Base-by-base conservation (phyloP, 108 stramenopile species). In the Thalassiosira profunda region DNA sequence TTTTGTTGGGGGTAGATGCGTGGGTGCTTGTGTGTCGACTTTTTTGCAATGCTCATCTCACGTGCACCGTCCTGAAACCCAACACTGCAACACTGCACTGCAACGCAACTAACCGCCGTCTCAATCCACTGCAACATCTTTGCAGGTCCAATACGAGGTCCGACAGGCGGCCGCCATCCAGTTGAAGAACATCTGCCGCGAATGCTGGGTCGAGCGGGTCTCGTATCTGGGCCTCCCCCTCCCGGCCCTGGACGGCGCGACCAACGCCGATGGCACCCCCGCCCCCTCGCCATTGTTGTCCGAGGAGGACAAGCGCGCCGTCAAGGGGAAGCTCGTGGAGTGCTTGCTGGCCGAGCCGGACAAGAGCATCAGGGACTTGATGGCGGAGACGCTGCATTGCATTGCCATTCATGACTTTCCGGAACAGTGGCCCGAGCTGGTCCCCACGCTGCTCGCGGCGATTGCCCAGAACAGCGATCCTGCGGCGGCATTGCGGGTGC, bases 381-480 rank as follows among this genome's bases (percentile, higher is more conserved):
- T 98, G 66, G 98, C 96, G 0, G 98, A 98, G 67, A 90, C 94
- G 0, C 51, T 98, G 24, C 93, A 97, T 58, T 74, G 83, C n/a
- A 84, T 97, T 28, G 93, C 96, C 31, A 72, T 95, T 40, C 87
- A 91, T 62, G 98, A 98, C 63, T 98, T 93, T 78, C 98, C 98
- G 21, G 83, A 88, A 12, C 76, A 82, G 9, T 98, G 98, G 98
- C 94, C 95, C 3, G 76, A 84, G 6, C 80, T 98, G 20, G 76
- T 98, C 33, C 95, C 95, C 11, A 67, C 76, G 7, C 53, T 98
- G n/a, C 77, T 97, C n/a, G 58, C 75, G 21, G 84, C 87, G 37
- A 90, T 98, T 54, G 86, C 83, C 26, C 76, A 67, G 25, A 83
- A 76, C 7, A 63, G 81, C 51, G 88, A 90, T 55, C 77, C 82